A percentile compares a stretch with the other conserved stretches of the same genome.
phyloP scores from a whole-genome alignment of 2,329 filamentous ascomycete genomes.

The Phaeosphaeriaceae sp. region DNA sequence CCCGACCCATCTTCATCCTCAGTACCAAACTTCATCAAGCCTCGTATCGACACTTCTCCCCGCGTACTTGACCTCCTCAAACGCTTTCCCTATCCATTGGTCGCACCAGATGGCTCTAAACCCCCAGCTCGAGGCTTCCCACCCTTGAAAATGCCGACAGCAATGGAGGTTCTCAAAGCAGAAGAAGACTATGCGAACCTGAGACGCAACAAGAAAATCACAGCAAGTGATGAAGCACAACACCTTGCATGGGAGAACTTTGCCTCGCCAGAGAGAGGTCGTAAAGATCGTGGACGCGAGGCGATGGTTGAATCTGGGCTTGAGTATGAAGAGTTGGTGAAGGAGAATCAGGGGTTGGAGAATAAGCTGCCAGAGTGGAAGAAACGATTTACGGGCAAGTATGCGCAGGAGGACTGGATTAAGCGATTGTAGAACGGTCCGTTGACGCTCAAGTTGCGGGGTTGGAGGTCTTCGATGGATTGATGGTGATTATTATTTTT shows the following conservation, averaged over 20 bases:
- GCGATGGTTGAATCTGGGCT: constrained; percentile 27
- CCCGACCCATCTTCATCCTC: background rate
- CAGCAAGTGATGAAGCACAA: constrained; percentile 9
- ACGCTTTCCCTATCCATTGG: constrained; percentile 16
- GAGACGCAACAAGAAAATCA: constrained; percentile 19
- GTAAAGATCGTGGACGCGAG: constrained; percentile 13
- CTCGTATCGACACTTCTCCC: constrained; percentile 20
- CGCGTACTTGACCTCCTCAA: constrained; percentile 21
- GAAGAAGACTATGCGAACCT: constrained; percentile 3
- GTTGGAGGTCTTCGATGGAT: too few relatives aligned
- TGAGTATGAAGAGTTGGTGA: constrained; percentile 9
- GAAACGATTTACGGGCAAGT: constrained; percentile 20
- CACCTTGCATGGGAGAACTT: constrained; percentile 27
- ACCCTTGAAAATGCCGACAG: background rate
- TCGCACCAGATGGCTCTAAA: background rate
- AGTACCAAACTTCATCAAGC: constrained; percentile 19
- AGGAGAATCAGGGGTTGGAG: constrained; percentile 11
- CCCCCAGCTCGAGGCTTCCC: background rate
- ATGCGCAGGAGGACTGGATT: constrained; percentile 3
- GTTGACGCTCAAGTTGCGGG: background rate
- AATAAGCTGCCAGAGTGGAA: constrained; percentile 33
- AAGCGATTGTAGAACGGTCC: background rate
- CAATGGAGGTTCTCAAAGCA: background rate
- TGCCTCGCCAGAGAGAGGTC: constrained; percentile 7
- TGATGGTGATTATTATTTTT: too few relatives aligned